Conservation (phyloP, 805 yeast species). For the Nakazawaea pomicola region DNA sequence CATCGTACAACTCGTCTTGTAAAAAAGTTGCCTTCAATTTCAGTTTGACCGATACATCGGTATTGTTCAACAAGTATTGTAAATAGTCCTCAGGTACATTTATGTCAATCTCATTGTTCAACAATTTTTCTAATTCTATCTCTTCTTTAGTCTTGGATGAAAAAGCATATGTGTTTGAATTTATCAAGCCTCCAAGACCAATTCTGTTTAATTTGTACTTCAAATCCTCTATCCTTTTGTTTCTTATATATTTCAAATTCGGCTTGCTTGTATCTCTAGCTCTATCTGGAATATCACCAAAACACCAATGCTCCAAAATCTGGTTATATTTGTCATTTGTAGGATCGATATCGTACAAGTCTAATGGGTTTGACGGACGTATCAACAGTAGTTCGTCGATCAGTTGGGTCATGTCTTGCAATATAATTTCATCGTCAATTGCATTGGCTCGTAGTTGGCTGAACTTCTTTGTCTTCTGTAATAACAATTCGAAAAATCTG, state of each 20-base stretch:
- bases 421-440: constrained; percentile 35
- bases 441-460: constrained; percentile 41
- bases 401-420: constrained; percentile 72
- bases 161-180: constrained; percentile 4
- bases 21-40: constrained; percentile 9
- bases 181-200: constrained; percentile 3
- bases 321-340: constrained; percentile 42
- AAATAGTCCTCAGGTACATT: constrained; percentile 11
- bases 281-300: constrained; percentile 38
- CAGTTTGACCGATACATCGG: not conserved
- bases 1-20: constrained; percentile 5
- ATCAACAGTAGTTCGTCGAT: constrained; percentile 59
- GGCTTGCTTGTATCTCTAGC: constrained; percentile 35
- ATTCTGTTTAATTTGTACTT: constrained; percentile 24
- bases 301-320: constrained; percentile 54
- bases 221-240: constrained; percentile 20
- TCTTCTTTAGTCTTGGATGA: constrained; percentile 10
- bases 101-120: constrained; percentile 4
- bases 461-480: constrained; percentile 43
- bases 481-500: constrained; percentile 52
- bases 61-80: constrained; percentile 6
- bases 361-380: constrained; percentile 51
- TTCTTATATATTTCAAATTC: constrained; percentile 19
- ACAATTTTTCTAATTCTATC: constrained; percentile 13
- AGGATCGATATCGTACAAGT: constrained; percentile 46